Percentiles rank a stretch among this genome's conserved stretches.
These are phyloP conservation scores for Annulohypoxylon nitens DNA, from an alignment of 495 filamentous ascomycete genomes.

Conservation along the genomic window DNA sequence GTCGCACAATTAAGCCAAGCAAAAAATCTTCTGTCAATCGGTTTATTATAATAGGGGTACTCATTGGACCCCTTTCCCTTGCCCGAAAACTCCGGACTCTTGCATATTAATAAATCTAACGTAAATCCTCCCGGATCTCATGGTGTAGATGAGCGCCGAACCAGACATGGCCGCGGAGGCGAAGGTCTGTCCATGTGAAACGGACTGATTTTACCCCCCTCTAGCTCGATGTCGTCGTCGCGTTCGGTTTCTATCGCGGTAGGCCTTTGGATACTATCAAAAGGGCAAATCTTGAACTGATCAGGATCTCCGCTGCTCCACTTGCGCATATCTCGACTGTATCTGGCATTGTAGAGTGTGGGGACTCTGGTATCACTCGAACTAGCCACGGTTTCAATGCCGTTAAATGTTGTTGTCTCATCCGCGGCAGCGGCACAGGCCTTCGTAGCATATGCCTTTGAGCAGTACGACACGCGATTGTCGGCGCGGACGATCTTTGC, in stretches of 20 bases:
- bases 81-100: neutral
- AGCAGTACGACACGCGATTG: neutral
- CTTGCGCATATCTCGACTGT: neutral
- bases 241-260: neutral
- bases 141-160: neutral
- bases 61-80: neutral
- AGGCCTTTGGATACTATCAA: neutral
- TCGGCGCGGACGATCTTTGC: slow-evolving; percentile 1
- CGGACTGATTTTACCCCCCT: neutral
- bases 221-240: neutral
- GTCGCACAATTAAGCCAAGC: too few species aligned
- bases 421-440: neutral
- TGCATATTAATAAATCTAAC: neutral
- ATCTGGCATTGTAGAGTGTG: neutral
- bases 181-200: neutral
- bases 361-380: neutral
- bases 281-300: neutral
- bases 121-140: neutral
- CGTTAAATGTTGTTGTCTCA: neutral
- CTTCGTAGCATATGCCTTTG: neutral
- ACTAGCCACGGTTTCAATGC: neutral
- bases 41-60: neutral
- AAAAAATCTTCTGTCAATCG: neutral
- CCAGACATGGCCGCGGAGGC: neutral
- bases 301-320: neutral